phyloP scores from a whole-genome alignment of 768 basidiomycete genomes.

The Boletales sp. region DNA sequence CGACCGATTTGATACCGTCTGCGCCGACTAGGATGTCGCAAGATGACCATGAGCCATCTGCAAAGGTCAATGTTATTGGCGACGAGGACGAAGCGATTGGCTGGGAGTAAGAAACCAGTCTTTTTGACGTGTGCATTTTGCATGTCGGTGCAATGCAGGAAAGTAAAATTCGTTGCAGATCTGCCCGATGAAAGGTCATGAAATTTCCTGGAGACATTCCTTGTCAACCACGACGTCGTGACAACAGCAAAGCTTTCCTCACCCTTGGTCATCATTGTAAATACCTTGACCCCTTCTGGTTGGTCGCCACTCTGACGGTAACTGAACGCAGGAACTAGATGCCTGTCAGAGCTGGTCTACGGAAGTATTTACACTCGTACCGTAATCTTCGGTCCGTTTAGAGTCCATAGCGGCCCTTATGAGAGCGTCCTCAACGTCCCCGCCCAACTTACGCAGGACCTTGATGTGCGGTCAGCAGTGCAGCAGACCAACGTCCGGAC shows the following conservation, averaged over 20 bases:
- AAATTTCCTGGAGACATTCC: constrained; percentile 39
- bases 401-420: constrained; percentile 17
- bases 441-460: constrained; percentile 22
- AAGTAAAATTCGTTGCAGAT: constrained; percentile 61
- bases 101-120: constrained; percentile 54
- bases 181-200: constrained; percentile 58
- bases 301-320: constrained; percentile 60
- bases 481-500: not conserved
- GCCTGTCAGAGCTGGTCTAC: not conserved
- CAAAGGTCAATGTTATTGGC: constrained; percentile 49
- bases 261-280: constrained; percentile 57
- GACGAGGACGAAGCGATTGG: constrained; percentile 28
- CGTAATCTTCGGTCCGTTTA: constrained; percentile 17
- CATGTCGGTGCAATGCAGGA: constrained; percentile 43
- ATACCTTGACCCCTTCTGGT: constrained; percentile 49
- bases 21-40: constrained; percentile 70
- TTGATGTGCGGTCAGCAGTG: constrained; percentile 1
- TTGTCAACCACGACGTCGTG: not conserved
- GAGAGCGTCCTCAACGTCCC: constrained; percentile 15
- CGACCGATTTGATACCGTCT: constrained; percentile 62
- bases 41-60: constrained; percentile 54
- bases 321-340: constrained; percentile 46
- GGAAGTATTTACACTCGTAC: constrained; percentile 8
- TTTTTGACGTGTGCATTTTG: constrained; percentile 51
- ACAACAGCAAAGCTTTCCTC: not conserved